Base-by-base conservation (phyloP, 1,284 basidiomycete species). In the Cryptococcus sp. region DNA sequence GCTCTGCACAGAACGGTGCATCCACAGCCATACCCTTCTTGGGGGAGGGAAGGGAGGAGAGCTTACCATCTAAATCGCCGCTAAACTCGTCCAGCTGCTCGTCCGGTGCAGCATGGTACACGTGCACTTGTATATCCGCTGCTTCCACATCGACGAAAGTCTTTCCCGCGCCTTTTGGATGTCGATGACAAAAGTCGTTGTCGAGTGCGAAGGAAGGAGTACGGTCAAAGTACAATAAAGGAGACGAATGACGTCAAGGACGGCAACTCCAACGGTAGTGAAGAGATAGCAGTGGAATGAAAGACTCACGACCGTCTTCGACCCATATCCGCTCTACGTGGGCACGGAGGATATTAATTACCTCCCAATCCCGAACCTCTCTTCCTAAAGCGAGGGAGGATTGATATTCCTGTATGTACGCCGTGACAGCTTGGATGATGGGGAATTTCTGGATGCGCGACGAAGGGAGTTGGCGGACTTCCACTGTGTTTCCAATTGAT, bases 241-340 rank as follows among this genome's bases (percentile, higher is more conserved):
- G 8, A 35, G 30, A 35, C 13, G 30, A 35, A 35, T 35, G 30
- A 35, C 30, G 8, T 35, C 8, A 35, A 10, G 2, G 10, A 35
- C 13, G 30, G 10, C 30, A 35, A 4, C 8, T 8, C 30, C 13
- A 13, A 10, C 30, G 30, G n/a, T 2, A 82, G 83, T 20, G 47
- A 47, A 6, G 42, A 45, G 13, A 11, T 40, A 6, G 25, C 25
- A 25, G 25, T 25, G 25, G 25, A 6, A 25, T 25, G 25, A 25
- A 25, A 6, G 25, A 77, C 81, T 64, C 62, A 83, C 83, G 63
- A 43, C 73, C 77, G 52, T 86, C 94, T 3, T 88, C 87, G 3
- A 90, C 85, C n/a, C 82, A 79, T 60, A 98, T 88, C 39, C 83
- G 82, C 60, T 93, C 89, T 20, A 96, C 86, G 49, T 90, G 85